Evolutionary conservation across 1,139 yeast genomes (phyloP), one percentile per base, ranked within the genome.

Genomic region (Pneumocystis murina): DNA sequence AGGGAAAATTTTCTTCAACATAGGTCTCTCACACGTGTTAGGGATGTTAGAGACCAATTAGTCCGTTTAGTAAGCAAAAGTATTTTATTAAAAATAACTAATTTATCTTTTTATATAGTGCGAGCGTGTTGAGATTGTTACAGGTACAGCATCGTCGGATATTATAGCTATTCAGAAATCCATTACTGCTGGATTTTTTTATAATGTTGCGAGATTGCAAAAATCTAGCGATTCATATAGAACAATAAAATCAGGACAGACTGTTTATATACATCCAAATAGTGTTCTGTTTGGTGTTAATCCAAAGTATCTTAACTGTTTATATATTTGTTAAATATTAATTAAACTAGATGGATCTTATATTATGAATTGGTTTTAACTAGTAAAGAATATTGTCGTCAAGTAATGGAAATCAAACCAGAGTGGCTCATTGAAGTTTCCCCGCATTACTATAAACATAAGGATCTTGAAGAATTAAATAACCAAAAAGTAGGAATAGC

Each of bases 361-460:
- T 92, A 89, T 72, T 87, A 90, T 70, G 97, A 91, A 70, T 77
- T 92, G 70, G 92, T 92, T 59, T 76, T 87, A 54, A 92, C 98
- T 0, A 82, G 88, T 61, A 87, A 85, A 72, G 97, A 91, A 75
- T 92, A 83, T 72, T 87, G 92, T 88, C 76, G 97, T 64, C 89
- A 86, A 68, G 87, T 95, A 71, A 80, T 89, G 79, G 82, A 86
- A 0, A 77, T 92, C 4, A 81, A 84, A 60, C 83, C 83, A 3
- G 83, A 80, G 64, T 84, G 89, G 88, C 71, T 86, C 57, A 71
- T 72, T 3, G 87, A 85, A 67, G 77, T 82, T 69, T 88, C 87
- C 0, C 85, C 86, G 10, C 90, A 85, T 70, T 83, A 78, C 69
- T 82, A 74, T 69, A 66, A 68, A 61, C 57, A 59, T 40, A 68